A percentile compares a stretch with the other conserved stretches of the same genome.
These are phyloP conservation scores for Solanum ahanhuiri DNA, from an alignment of 257 asterid genomes.

Conservation along the genomic window DNA sequence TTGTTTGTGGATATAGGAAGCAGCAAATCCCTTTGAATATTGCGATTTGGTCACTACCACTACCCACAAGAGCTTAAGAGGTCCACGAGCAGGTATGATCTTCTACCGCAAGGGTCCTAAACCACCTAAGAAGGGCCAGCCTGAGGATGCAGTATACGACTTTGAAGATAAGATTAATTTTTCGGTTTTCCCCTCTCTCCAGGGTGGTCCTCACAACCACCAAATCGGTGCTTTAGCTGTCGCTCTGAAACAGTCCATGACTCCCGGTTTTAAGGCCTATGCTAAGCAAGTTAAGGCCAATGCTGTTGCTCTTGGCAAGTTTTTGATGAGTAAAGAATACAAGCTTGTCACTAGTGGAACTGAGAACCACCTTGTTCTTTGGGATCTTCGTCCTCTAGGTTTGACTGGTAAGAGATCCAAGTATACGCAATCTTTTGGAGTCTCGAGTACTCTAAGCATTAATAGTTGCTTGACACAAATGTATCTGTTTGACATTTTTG, in stretches of 20 bases:
- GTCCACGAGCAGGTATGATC: slow-evolving; percentile 55
- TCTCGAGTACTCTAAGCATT: background rate
- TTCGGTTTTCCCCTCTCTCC: slow-evolving; percentile 92
- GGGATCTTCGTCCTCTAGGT: slow-evolving; percentile 99
- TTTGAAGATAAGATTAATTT: slow-evolving; percentile 93
- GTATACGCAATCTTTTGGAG: background rate
- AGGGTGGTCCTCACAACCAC: slow-evolving; percentile 99
- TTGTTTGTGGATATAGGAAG: slow-evolving; percentile 35
- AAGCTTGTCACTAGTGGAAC: slow-evolving; percentile 86
- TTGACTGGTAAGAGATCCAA: slow-evolving; percentile 55
- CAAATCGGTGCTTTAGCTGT: slow-evolving; percentile 98
- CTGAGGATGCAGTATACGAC: slow-evolving; percentile 75
- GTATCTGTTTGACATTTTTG: background rate
- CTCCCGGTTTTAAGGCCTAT: slow-evolving; percentile 84
- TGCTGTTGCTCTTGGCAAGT: slow-evolving; percentile 82
- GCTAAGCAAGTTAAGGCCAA: slow-evolving; percentile 93
- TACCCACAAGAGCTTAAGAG: slow-evolving; percentile 80
- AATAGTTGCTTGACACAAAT: background rate
- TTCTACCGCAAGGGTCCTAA: slow-evolving; percentile 41
- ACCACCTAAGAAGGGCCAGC: slow-evolving; percentile 50
- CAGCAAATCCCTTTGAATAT: slow-evolving; percentile 53
- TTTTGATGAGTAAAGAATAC: slow-evolving; percentile 78
- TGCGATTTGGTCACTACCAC: slow-evolving; percentile 67
- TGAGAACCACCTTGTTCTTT: slow-evolving; percentile 92
- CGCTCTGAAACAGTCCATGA: slow-evolving; percentile 72